Percentiles rank a stretch among this genome's conserved stretches.
These are phyloP conservation scores for Staphylotrichum longicolle DNA, from an alignment of 495 filamentous ascomycete species.

Conservation along the genomic window DNA sequence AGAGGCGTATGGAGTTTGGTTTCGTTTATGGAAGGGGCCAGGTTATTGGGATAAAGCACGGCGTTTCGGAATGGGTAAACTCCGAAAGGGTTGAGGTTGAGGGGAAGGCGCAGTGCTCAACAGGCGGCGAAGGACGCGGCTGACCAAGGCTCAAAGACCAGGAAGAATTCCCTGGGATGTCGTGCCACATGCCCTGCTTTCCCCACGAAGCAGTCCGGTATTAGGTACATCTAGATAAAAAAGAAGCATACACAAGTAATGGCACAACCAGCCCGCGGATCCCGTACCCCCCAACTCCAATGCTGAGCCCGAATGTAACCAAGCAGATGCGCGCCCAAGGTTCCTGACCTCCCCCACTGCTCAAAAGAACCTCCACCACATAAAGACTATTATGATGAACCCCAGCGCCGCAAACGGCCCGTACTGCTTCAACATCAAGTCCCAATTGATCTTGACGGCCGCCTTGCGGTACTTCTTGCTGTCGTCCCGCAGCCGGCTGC, in stretches of 20 bases:
- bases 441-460: slow-evolving; percentile 97
- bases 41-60: not conserved
- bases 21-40: not conserved
- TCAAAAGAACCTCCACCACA: slow-evolving; percentile 93
- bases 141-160: too few species aligned
- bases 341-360: not conserved
- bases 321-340: not conserved
- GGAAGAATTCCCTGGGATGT: too few species aligned
- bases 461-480: slow-evolving; percentile 89
- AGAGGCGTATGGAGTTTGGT: slow-evolving; percentile 23
- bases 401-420: slow-evolving; percentile 79
- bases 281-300: slow-evolving; percentile 9
- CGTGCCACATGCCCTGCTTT: not conserved
- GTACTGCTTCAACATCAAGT: slow-evolving; percentile 94
- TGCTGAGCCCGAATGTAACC: slow-evolving; percentile 6
- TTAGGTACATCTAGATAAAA: not conserved
- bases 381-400: slow-evolving; percentile 75
- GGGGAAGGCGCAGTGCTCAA: too few species aligned
- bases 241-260: slow-evolving; percentile 11
- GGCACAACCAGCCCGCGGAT: slow-evolving; percentile 6
- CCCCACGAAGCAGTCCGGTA: not conserved
- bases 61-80: not conserved
- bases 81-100: not conserved
- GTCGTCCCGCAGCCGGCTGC: slow-evolving; percentile 79
- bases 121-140: too few species aligned